Evolutionary conservation across 2,329 filamentous ascomycete genomes (phyloP), one percentile per base, ranked within the genome.

Genomic region (Monilinia fructicola): DNA sequence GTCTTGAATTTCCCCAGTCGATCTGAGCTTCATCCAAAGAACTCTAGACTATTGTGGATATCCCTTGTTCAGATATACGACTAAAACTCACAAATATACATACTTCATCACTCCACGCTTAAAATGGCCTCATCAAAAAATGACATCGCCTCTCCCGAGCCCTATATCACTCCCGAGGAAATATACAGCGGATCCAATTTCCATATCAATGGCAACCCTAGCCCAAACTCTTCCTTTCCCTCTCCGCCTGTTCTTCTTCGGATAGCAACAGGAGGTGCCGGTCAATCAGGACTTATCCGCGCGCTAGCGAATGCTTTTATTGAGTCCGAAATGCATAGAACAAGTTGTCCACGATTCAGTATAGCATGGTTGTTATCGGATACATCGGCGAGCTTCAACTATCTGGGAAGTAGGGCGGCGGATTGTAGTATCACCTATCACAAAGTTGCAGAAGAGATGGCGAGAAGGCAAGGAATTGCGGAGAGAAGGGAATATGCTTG

Each of bases 391-490:
- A 79, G 77, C 26, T 82, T 82, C 69, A 76, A 80, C 64, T 78
- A 80, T 64, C 77, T 83, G 26, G 73, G 78, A 61, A 71, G 73
- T 1, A 77, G 77, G 21, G 74, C 74, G 31, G 74, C 78, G 31
- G 80, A 83, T 60, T 73, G 82, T 0, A 80, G 78, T 4, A 83
- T 83, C 62, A 82, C 81, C 0, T 82, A 83, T 73, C 77, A 76
- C 50, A 72, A 75, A 6, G 72, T 74, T 2, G 80, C 81, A 0
- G 81, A 83, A 71, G 68, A 77, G 21, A 78, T 81, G 44, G 81
- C 81, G 9, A 78, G 81, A 38, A 68, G 76, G 3, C 76, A 79
- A 56, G 78, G 77, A 21, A 76, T 80, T 59, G 76, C 76, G 2
- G 69, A 74, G 35, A 72, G 71, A 4, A 77, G 77, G 53, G 79